Conservation (phyloP, 805 yeast species). For the Wickerhamiella qilinensis region DNA sequence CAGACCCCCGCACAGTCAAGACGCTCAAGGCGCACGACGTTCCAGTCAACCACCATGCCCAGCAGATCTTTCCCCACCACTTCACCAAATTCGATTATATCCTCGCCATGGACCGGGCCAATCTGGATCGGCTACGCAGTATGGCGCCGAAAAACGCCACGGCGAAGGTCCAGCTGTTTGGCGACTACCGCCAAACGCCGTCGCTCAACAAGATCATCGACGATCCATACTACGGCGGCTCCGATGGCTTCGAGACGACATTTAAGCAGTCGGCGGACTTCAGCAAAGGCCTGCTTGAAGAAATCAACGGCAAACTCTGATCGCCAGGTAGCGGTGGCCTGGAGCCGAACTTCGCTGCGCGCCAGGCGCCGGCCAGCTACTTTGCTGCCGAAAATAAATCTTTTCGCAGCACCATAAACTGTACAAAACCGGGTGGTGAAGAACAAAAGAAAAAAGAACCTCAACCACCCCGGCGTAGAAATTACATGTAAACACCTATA, state of each 20-base stretch:
- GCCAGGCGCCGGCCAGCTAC: no score
- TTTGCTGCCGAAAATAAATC: no score
- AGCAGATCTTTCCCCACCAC: conserved; percentile 62
- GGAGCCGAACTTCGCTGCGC: no score
- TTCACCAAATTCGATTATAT: conserved; percentile 38
- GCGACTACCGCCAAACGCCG: conserved; percentile 53
- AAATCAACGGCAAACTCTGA: conserved; percentile 6
- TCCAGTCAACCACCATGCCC: conserved; percentile 60
- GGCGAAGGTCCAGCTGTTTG: conserved; percentile 49
- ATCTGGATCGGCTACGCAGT: conserved; percentile 17
- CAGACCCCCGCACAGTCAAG: conserved; percentile 57
- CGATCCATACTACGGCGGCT: conserved; percentile 90
- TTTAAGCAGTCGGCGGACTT: conserved; percentile 63
- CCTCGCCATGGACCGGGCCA: conserved; percentile 39
- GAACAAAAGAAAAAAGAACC: no score
- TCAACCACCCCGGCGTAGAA: no score
- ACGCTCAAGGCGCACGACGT: conserved; percentile 60
- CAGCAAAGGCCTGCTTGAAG: conserved; percentile 47
- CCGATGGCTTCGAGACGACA: conserved; percentile 64
- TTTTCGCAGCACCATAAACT: no score
- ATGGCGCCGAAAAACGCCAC: conserved; percentile 36
- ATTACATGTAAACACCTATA: no score
- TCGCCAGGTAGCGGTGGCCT: no score
- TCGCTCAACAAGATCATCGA: conserved; percentile 43
- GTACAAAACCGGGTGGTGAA: no score